Conservation (phyloP, 2,329 filamentous ascomycete species). For the Biscogniauxia marginata region DNA sequence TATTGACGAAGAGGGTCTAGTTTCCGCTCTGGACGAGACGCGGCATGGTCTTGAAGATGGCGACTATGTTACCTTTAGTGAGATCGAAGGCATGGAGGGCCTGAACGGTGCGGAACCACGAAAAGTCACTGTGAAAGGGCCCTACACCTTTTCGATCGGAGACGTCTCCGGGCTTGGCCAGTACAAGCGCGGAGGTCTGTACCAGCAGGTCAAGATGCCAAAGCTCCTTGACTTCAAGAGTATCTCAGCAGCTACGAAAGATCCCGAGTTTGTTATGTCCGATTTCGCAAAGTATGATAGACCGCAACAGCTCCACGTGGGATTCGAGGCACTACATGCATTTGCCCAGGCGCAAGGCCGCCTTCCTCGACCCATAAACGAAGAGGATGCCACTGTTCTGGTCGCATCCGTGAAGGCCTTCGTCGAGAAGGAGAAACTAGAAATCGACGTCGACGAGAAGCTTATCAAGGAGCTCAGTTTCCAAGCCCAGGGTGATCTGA, state of each 20-base stretch:
- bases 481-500: slow-evolving; percentile 88
- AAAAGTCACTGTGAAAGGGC: slow-evolving; percentile 91
- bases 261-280: slow-evolving; percentile 85
- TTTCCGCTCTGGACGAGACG: slow-evolving; percentile 91
- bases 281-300: slow-evolving; percentile 98
- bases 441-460: slow-evolving; percentile 88
- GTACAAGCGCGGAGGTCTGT: slow-evolving; percentile 87
- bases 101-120: slow-evolving; percentile 81
- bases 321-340: slow-evolving; percentile 86
- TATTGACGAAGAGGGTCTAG: slow-evolving; percentile 85
- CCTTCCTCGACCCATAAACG: slow-evolving; percentile 79
- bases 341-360: slow-evolving; percentile 75
- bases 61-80: slow-evolving; percentile 92
- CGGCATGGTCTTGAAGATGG: slow-evolving; percentile 94
- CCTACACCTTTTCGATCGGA: slow-evolving; percentile 96
- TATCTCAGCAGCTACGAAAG: slow-evolving; percentile 73
- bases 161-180: slow-evolving; percentile 84
- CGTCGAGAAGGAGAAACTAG: slow-evolving; percentile 70
- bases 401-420: slow-evolving; percentile 73
- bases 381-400: slow-evolving; percentile 77
- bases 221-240: slow-evolving; percentile 88
- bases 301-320: slow-evolving; percentile 85
- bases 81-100: slow-evolving; percentile 87
- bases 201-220: slow-evolving; percentile 97
- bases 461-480: slow-evolving; percentile 90